phyloP scores from a whole-genome alignment of 2,329 filamentous ascomycete species.

The Diaporthe eres region DNA sequence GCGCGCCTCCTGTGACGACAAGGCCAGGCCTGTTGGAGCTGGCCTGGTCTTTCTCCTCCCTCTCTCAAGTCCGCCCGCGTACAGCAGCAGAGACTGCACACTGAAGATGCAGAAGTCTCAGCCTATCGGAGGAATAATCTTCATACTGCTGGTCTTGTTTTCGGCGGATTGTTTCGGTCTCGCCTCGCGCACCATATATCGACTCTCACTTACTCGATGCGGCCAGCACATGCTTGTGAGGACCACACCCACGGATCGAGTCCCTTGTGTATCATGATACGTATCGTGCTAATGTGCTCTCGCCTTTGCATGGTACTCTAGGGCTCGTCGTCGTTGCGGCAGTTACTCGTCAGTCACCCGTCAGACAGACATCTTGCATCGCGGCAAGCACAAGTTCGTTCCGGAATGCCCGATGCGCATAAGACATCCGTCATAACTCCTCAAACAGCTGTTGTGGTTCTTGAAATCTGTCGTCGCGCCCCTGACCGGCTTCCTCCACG shows the following conservation, averaged over 20 bases:
- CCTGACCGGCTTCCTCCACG: slow-evolving; percentile 33
- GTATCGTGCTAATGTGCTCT: slow-evolving; percentile 8
- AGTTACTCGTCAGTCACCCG: slow-evolving; percentile 23
- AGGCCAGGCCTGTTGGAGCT: slow-evolving; percentile 1
- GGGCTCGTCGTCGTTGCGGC: slow-evolving; percentile 15
- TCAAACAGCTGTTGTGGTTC: slow-evolving; percentile 26
- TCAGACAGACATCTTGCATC: slow-evolving; percentile 32
- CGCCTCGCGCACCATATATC: not conserved
- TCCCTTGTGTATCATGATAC: slow-evolving; percentile 1
- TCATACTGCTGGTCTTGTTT: not conserved
- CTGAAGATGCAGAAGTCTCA: slow-evolving; percentile 5
- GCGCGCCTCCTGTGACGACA: slow-evolving; percentile 22
- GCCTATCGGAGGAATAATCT: slow-evolving; percentile 7
- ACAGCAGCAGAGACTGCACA: not conserved
- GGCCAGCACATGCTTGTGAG: slow-evolving; percentile 1
- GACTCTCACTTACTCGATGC: slow-evolving; percentile 1
- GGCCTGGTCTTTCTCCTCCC: slow-evolving; percentile 4
- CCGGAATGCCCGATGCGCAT: slow-evolving; percentile 24
- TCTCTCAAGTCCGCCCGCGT: not conserved
- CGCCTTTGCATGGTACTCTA: not conserved
- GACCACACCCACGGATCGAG: not conserved
- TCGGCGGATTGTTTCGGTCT: not conserved
- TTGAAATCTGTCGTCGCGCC: slow-evolving; percentile 7
- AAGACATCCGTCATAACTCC: slow-evolving; percentile 4
- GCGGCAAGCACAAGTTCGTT: slow-evolving; percentile 12